phyloP scores from a whole-genome alignment of 108 stramenopile genomes.

The Nannochloropsis gaditana region DNA sequence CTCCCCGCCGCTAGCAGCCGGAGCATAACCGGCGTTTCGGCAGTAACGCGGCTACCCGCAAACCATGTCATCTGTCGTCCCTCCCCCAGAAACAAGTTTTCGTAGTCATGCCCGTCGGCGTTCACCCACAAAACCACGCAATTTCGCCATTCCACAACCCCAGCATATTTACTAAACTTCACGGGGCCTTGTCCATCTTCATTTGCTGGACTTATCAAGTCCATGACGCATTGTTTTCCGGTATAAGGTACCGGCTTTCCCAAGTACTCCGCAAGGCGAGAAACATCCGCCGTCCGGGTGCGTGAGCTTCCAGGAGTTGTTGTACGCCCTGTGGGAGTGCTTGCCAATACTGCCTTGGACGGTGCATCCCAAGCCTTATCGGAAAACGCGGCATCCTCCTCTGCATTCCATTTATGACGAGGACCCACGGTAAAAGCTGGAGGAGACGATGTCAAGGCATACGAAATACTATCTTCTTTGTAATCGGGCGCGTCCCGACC shows the following conservation, averaged over 20 bases:
- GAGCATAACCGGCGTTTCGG: neutral
- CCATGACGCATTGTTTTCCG: neutral
- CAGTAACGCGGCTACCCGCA: neutral
- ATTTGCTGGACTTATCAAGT: neutral
- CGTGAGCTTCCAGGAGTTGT: neutral
- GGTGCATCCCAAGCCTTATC: neutral
- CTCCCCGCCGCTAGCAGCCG: slow-evolving; percentile 6
- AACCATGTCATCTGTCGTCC: neutral
- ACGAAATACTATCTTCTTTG: neutral
- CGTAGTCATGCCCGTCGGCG: neutral
- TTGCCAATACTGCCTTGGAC: neutral
- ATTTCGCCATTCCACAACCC: slow-evolving; percentile 13
- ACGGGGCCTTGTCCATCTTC: neutral
- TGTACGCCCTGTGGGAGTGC: neutral
- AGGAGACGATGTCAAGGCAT: neutral
- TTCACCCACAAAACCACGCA: neutral
- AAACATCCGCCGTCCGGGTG: neutral
- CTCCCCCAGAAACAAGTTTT: neutral
- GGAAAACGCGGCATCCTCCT: neutral
- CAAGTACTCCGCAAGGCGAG: neutral
- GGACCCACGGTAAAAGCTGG: neutral
- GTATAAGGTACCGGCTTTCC: neutral
- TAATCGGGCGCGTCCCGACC: slow-evolving; percentile 3
- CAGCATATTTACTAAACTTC: neutral
- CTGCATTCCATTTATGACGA: neutral